A percentile compares a stretch with the other conserved stretches of the same genome.
These are phyloP conservation scores for Erigeron philadelphicus DNA, from an alignment of 140 eudicot genomes.

Conservation along the genomic window DNA sequence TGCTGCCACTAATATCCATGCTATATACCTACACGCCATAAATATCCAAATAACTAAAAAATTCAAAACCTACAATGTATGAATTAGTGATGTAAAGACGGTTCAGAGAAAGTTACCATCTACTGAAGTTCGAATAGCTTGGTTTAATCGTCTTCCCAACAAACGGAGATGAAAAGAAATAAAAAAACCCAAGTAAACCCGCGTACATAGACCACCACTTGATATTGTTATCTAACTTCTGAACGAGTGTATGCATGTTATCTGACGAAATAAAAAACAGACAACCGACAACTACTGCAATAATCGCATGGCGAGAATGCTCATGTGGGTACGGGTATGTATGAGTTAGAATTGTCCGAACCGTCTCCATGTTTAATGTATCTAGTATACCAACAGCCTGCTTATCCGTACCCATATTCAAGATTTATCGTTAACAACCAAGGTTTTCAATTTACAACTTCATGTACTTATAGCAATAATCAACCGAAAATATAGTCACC, in stretches of 20 bases:
- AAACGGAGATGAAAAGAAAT: slow-evolving; percentile 91
- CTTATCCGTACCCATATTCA: slow-evolving; percentile 50
- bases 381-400: slow-evolving; percentile 61
- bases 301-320: slow-evolving; percentile 78
- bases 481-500: slow-evolving; percentile 14
- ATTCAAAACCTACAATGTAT: background rate
- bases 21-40: slow-evolving; percentile 57
- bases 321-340: slow-evolving; percentile 84
- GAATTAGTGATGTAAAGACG: background rate
- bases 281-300: slow-evolving; percentile 74
- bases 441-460: slow-evolving; percentile 12
- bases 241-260: slow-evolving; percentile 78
- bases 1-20: slow-evolving; percentile 85
- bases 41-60: slow-evolving; percentile 16
- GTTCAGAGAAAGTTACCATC: slow-evolving; percentile 46
- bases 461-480: slow-evolving; percentile 13
- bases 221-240: slow-evolving; percentile 70
- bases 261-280: slow-evolving; percentile 82
- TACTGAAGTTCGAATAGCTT: slow-evolving; percentile 85
- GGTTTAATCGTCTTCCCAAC: slow-evolving; percentile 77
- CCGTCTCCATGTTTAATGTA: slow-evolving; percentile 66
- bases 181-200: slow-evolving; percentile 79
- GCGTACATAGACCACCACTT: slow-evolving; percentile 96
- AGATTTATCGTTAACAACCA: background rate
- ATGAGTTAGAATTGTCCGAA: slow-evolving; percentile 65